Base-by-base conservation (phyloP, 305 asterid species). In the Euphrasia arctica region DNA sequence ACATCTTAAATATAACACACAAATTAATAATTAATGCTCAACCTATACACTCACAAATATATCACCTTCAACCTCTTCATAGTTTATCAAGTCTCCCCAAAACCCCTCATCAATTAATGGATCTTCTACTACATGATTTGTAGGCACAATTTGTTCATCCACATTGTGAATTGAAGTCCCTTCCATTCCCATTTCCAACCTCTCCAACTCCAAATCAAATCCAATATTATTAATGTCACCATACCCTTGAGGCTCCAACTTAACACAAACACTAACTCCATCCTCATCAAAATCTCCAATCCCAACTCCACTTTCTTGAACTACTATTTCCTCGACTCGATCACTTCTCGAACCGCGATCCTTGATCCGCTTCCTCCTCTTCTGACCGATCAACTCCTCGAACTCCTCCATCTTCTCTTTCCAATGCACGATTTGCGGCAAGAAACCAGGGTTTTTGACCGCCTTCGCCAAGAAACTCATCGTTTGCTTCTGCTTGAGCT, bases 391-490 rank as follows among this genome's bases (percentile, higher is more conserved):
- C 3, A 48, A 82, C 5, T 78, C 85, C 48, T 77, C 89, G 66
- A 87, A 58, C 67, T 68, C 86, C 50, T 82, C 82, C 67, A 78
- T 76, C 28, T 62, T 75, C 15, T 76, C 82, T 39, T 78, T 82
- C 48, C 76, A 74, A 42, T 76, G 85, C 28, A 69, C 60, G n/a
- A 86, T 48, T 52, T 82, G 80, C 32, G 73, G 82, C 29, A 88
- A 4, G 10, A 86, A 73, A 29, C 34, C 14, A 0, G 87, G 91
- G 60, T 76, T 86, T 32, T 64, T 72, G 4, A 86, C 68, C 36
- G 87, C 88, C 68, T 55, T 84, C 0, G 84, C 85, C 73, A 86
- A 63, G 81, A 88, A 88, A 63, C 70, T 71, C 87, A 82, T 79
- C 54, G 79, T 79, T 5, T 74, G 88, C 52, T 76, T 73, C 25